A percentile compares a stretch with the other conserved stretches of the same genome.
These are phyloP conservation scores for Trichosporon asahii DNA, from an alignment of 1,284 basidiomycete genomes.

Conservation along the genomic window DNA sequence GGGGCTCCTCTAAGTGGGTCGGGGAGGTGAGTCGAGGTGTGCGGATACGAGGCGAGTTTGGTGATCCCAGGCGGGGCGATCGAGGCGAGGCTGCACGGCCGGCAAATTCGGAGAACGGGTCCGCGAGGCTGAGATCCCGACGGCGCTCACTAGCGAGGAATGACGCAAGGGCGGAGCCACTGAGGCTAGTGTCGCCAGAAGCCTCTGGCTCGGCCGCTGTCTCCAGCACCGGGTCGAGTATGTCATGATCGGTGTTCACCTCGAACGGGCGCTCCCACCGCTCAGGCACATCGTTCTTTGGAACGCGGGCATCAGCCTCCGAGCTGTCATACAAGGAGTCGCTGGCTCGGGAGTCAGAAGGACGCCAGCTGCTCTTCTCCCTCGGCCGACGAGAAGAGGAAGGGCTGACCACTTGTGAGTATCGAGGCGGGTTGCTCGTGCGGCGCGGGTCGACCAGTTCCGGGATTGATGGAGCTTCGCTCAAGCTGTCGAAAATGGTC, in stretches of 20 bases:
- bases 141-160: neutral
- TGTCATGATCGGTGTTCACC: neutral
- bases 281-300: conserved; percentile 5
- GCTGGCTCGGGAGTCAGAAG: neutral
- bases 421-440: neutral
- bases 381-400: neutral
- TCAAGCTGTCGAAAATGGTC: neutral
- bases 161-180: neutral
- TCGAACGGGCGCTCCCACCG: conserved; percentile 4
- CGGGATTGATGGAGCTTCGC: neutral
- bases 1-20: neutral
- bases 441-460: neutral
- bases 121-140: neutral
- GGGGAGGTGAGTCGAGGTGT: neutral
- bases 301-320: neutral
- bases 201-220: neutral
- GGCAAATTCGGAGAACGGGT: neutral
- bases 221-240: neutral
- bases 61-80: neutral
- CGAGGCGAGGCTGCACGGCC: neutral
- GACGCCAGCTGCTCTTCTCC: conserved; percentile 8
- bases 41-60: neutral
- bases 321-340: neutral
- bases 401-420: neutral
- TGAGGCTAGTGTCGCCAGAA: neutral